Base-by-base conservation (phyloP, 305 asterid genomes). In the Salvia sclarea region DNA sequence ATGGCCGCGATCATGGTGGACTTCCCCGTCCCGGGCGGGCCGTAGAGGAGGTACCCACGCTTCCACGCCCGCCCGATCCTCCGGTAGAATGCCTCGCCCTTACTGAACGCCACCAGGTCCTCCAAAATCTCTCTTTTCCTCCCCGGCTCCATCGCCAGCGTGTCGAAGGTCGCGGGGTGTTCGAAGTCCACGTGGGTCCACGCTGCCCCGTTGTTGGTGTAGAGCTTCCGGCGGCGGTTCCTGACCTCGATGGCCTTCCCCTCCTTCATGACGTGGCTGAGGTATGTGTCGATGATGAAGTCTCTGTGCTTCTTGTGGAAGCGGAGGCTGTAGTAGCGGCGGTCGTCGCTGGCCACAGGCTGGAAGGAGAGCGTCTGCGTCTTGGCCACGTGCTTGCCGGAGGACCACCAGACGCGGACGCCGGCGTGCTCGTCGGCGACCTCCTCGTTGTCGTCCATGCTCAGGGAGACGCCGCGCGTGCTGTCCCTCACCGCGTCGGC, bases 21-120 rank as follows among this genome's bases (percentile, higher is more conserved):
- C 55, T 80, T 80, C 16, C 85, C 80, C 0, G 85, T 80, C 3
- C 85, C 82, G 14, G 82, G 85, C 0, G 85, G 85, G 6, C 85
- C 85, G 48, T 81, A 48, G 16, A 81, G 76, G 43, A 80, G 80
- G 41, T 81, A 81, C 0, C 85, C 82, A 3, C 82, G 58, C 16
- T 81, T 81, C 82, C 82, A 77, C 0, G 85, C 80, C 71, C 80
- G 30, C 17, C 82, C 85, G 9, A 71, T 75, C 6, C 61, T 68
- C 5, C 72, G 52, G n/a, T 81, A 81, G 44, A 74, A 77, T 5
- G 50, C 74, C n/a, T 64, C 66, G 0, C 55, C 70, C 8, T 22
- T 71, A 3, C 78, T 77, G 52, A 80, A 80, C 4, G 76, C 53
- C 9, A 75, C 1, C 21, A 81, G 52, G 66, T 77, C 85, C 11